Evolutionary conservation across 2,329 filamentous ascomycete species (phyloP).

Genomic region (Spiromastix sp.): DNA sequence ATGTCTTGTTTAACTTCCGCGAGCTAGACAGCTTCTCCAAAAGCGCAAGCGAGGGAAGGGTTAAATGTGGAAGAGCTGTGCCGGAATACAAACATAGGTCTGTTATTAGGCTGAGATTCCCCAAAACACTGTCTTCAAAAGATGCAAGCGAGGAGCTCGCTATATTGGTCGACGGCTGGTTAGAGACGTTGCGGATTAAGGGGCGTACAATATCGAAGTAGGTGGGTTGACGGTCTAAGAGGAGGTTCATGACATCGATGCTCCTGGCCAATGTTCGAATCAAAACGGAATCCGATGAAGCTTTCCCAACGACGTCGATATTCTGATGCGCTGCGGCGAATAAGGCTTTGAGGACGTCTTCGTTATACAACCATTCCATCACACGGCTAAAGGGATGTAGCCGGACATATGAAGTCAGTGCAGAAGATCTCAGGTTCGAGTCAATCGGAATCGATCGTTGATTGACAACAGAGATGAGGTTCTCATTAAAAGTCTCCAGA

Average conservation of each 20-base stretch:
- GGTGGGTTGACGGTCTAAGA: conserved; percentile 80
- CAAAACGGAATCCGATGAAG: conserved; percentile 67
- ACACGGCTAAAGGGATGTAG: conserved; percentile 88
- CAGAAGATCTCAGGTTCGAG: conserved; percentile 56
- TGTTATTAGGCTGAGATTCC: conserved; percentile 66
- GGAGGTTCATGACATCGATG: conserved; percentile 73
- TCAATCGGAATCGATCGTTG: conserved; percentile 68
- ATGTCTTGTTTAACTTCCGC: conserved; percentile 63
- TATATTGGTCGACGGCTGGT: conserved; percentile 50
- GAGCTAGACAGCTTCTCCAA: conserved; percentile 81
- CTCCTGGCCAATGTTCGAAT: conserved; percentile 67
- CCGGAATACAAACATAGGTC: conserved; percentile 81
- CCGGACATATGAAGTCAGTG: conserved; percentile 67
- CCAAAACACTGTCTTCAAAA: conserved; percentile 84
- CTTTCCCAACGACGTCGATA: conserved; percentile 58
- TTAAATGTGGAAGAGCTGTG: conserved; percentile 69
- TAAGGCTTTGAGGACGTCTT: conserved; percentile 69
- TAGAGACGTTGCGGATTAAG: conserved; percentile 57
- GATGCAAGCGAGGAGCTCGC: conserved; percentile 70
- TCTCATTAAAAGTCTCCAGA: conserved; percentile 83
- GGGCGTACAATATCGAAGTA: conserved; percentile 84
- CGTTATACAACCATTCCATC: conserved; percentile 98
- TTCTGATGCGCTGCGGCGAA: conserved; percentile 74
- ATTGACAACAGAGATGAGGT: conserved; percentile 77
- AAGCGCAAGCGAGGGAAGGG: conserved; percentile 68